Conservation (phyloP, 768 basidiomycete species). For the Leccinum variicolor region DNA sequence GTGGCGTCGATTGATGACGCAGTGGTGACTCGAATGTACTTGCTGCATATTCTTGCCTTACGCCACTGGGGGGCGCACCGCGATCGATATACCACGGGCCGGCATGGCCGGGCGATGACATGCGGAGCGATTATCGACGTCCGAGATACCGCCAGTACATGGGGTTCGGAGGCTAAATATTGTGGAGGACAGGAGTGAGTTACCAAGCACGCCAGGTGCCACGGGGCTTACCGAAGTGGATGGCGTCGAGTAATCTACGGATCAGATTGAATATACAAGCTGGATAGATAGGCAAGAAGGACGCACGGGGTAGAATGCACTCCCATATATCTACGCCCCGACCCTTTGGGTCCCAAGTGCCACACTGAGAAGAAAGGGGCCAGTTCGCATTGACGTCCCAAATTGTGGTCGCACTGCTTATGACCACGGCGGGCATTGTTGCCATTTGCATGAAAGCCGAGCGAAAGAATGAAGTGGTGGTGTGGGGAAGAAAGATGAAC, state of each 20-base stretch:
- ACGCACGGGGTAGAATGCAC: slow-evolving; percentile 61
- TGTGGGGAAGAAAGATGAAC: background rate
- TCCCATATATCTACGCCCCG: slow-evolving; percentile 76
- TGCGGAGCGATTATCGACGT: slow-evolving; percentile 31
- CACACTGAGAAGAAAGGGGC: slow-evolving; percentile 63
- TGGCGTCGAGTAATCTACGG: slow-evolving; percentile 56
- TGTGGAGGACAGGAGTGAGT: slow-evolving; percentile 7
- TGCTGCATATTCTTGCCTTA: background rate
- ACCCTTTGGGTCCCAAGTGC: slow-evolving; percentile 64
- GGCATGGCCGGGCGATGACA: background rate
- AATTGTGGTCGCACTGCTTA: slow-evolving; percentile 63
- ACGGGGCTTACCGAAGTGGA: slow-evolving; percentile 38
- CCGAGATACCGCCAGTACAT: slow-evolving; percentile 47
- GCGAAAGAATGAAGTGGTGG: background rate
- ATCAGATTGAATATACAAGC: background rate
- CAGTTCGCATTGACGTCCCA: slow-evolving; percentile 71
- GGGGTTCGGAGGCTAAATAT: slow-evolving; percentile 41
- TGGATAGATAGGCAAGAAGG: background rate
- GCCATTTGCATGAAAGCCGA: slow-evolving; percentile 17
- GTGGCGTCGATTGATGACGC: slow-evolving; percentile 6
- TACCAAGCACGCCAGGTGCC: background rate
- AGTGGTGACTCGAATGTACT: background rate
- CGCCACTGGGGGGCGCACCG: background rate
- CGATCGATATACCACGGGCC: slow-evolving; percentile 7
- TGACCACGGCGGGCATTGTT: slow-evolving; percentile 34